phyloP scores from a whole-genome alignment of 106 monocot species.

The Phalaenopsis aphrodite region DNA sequence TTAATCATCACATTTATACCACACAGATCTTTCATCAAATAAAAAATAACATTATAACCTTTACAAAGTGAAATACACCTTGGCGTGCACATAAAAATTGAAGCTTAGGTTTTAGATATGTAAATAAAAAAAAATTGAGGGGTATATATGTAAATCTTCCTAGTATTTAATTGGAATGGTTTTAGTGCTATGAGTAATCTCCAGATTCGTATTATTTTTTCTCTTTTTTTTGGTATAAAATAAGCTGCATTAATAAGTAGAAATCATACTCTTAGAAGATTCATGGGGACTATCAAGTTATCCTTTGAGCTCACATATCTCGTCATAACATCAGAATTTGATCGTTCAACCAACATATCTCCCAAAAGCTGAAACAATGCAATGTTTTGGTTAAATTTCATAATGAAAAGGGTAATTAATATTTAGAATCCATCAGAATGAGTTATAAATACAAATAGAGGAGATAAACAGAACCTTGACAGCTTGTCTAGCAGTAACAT shows the following conservation, averaged over 20 bases:
- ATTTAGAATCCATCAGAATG: neutral
- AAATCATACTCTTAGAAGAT: conserved; percentile 67
- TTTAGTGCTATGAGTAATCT: neutral
- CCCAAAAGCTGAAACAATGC: conserved; percentile 51
- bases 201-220: neutral
- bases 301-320: conserved; percentile 79
- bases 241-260: neutral
- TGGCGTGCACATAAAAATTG: conserved; percentile 4
- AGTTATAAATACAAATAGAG: neutral
- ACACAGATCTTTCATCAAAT: no score
- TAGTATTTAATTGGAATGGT: no score
- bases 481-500: conserved; percentile 11
- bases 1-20: no score
- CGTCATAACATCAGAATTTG: conserved; percentile 69
- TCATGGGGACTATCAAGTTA: conserved; percentile 74
- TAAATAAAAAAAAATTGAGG: no score
- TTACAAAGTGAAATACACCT: no score
- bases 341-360: conserved; percentile 78
- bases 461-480: conserved; percentile 9
- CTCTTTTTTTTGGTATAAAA: no score
- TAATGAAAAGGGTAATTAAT: neutral
- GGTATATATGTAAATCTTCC: no score
- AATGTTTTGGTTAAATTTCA: neutral
- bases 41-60: no score
- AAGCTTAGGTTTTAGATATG: no score